Evolutionary conservation across 2,329 filamentous ascomycete genomes (phyloP).

Genomic region (Pseudogymnoascus sp.): DNA sequence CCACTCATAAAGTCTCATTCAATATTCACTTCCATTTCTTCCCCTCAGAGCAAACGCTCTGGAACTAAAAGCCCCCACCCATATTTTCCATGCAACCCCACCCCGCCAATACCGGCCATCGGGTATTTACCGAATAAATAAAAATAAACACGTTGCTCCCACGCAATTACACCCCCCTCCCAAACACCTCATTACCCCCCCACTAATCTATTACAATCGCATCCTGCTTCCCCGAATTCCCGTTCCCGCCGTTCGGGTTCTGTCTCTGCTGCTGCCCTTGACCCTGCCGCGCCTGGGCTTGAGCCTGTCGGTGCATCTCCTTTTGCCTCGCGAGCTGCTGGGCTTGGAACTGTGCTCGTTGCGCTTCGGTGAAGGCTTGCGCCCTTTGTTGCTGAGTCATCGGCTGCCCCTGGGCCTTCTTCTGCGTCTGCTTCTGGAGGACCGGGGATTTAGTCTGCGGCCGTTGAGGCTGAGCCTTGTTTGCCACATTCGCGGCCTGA

Average conservation of each 20-base stretch:
- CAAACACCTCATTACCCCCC: constrained; percentile 1
- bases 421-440: background rate
- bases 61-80: constrained; percentile 4
- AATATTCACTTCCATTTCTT: constrained; percentile 5
- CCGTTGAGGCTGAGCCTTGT: background rate
- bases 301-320: constrained; percentile 1
- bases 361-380: background rate
- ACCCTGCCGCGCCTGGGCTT: background rate
- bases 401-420: background rate
- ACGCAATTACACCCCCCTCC: background rate
- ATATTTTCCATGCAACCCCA: constrained; percentile 8
- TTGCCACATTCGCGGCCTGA: background rate
- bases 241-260: background rate
- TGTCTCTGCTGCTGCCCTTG: background rate
- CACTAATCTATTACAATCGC: constrained; percentile 5
- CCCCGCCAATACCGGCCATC: constrained; percentile 2
- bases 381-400: background rate
- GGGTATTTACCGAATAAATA: background rate
- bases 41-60: background rate
- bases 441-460: background rate
- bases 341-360: background rate
- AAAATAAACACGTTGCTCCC: background rate
- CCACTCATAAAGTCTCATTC: background rate
- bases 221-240: constrained; percentile 3
- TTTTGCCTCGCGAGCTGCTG: background rate